Evolutionary conservation across 805 yeast species (phyloP).

Genomic region (Pichia membranifaciens): DNA sequence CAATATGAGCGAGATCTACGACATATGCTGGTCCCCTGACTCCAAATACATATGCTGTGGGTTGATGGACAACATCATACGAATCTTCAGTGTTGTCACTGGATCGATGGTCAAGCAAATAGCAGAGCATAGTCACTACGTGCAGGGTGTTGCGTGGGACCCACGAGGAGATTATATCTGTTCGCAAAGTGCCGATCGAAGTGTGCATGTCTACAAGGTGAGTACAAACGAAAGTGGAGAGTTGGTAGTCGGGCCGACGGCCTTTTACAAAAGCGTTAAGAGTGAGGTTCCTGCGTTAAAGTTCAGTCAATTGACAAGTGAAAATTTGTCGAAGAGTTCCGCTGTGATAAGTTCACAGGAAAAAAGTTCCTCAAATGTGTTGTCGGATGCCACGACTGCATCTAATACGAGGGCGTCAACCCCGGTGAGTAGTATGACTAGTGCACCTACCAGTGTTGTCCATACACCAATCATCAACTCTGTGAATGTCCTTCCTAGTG

Average conservation of each 20-base stretch:
- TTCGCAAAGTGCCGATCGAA: slow-evolving; percentile 86
- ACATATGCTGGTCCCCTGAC: slow-evolving; percentile 89
- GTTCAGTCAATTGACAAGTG: slow-evolving; percentile 14
- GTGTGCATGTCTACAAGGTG: slow-evolving; percentile 63
- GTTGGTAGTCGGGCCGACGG: slow-evolving; percentile 33
- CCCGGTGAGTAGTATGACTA: background rate
- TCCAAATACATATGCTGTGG: slow-evolving; percentile 74
- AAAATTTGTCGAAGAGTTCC: slow-evolving; percentile 7
- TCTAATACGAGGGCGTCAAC: slow-evolving; percentile 4
- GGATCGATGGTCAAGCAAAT: slow-evolving; percentile 56
- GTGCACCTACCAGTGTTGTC: background rate
- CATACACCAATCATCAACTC: background rate
- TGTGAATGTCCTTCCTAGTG: background rate
- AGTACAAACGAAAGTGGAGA: slow-evolving; percentile 22
- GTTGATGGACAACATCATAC: slow-evolving; percentile 79
- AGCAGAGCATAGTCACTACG: slow-evolving; percentile 78
- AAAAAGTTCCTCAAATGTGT: background rate
- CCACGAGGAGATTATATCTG: slow-evolving; percentile 73
- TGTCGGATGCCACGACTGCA: slow-evolving; percentile 2
- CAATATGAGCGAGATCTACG: slow-evolving; percentile 76
- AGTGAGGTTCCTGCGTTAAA: slow-evolving; percentile 47
- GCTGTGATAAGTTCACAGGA: background rate
- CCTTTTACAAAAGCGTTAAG: slow-evolving; percentile 44
- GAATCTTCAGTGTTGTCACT: slow-evolving; percentile 54
- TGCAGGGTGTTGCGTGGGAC: slow-evolving; percentile 97